Evolutionary conservation across 2,329 filamentous ascomycete genomes (phyloP).

Genomic region (Apiospora sp.): DNA sequence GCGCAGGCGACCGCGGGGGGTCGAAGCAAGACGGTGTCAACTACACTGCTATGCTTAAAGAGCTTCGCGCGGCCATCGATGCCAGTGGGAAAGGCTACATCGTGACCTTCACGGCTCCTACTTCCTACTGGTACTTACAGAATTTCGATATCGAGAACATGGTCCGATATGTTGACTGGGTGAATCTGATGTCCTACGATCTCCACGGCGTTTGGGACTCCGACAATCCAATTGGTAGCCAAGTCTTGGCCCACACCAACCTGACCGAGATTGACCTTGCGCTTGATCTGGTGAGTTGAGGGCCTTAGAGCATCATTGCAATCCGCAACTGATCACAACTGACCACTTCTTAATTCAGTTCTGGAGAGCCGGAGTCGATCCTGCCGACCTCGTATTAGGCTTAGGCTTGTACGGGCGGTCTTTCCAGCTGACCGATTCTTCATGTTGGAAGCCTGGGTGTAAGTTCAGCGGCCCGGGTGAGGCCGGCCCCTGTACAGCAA

Average conservation of each 20-base stretch:
- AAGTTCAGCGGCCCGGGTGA: too few species aligned
- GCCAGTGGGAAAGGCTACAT: too few species aligned
- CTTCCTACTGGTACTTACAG: too few species aligned
- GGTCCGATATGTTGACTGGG: slow-evolving; percentile 44
- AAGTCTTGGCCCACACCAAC: slow-evolving; percentile 42
- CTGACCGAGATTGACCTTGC: slow-evolving; percentile 41
- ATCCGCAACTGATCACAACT: too few species aligned
- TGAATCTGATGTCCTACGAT: slow-evolving; percentile 57
- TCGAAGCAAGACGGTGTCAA: slow-evolving; percentile 44
- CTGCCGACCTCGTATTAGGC: too few species aligned
- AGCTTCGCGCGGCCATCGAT: background rate
- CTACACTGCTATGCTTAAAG: slow-evolving; percentile 35
- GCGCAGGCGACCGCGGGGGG: slow-evolving; percentile 48
- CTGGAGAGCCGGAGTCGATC: too few species aligned
- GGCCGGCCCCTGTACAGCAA: slow-evolving; percentile 27
- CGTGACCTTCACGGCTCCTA: too few species aligned
- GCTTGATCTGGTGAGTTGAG: slow-evolving; percentile 38
- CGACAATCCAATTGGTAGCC: slow-evolving; percentile 31
- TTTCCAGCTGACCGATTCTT: too few species aligned
- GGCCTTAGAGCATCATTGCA: slow-evolving; percentile 30
- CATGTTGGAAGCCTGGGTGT: too few species aligned
- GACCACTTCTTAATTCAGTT: too few species aligned
- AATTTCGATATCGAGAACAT: slow-evolving; percentile 29
- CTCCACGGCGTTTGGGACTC: slow-evolving; percentile 41
- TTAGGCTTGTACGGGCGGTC: too few species aligned